A percentile compares a stretch with the other conserved stretches of the same genome.
Conservation (phyloP, 306 rosid genomes). For the Vachellia collinsii region DNA sequence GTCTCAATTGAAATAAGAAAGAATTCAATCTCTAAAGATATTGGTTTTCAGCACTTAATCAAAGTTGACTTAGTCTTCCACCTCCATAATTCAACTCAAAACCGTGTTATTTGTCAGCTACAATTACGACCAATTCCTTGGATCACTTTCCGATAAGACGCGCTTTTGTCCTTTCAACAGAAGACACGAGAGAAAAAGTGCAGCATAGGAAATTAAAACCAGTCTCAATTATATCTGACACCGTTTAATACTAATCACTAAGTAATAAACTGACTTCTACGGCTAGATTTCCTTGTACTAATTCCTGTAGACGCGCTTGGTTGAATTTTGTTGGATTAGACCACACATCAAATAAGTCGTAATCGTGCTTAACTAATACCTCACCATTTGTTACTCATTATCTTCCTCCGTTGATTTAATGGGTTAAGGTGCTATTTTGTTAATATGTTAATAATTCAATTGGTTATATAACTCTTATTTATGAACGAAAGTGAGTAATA, state of each 20-base stretch:
- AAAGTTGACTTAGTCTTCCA: constrained; percentile 24
- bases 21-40: background rate
- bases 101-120: constrained; percentile 40
- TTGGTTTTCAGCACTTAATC: background rate
- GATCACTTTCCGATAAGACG: constrained; percentile 9
- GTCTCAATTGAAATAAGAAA: background rate
- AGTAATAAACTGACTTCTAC: background rate
- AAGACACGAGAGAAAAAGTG: constrained; percentile 3
- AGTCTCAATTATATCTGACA: background rate
- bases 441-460: too few relatives aligned
- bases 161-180: constrained; percentile 18
- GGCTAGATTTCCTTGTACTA: background rate
- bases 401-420: background rate
- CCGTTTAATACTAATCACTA: background rate
- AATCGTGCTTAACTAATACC: background rate
- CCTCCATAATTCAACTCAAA: constrained; percentile 16
- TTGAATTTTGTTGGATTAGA: background rate
- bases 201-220: background rate
- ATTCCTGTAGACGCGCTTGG: background rate
- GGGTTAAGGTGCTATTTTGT: too few relatives aligned
- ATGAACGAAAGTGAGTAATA: too few relatives aligned
- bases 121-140: constrained; percentile 28
- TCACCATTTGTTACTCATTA: background rate
- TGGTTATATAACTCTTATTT: too few relatives aligned
- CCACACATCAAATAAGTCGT: background rate